Evolutionary conservation across 2,329 filamentous ascomycete genomes (phyloP).

Genomic region (Botryotinia globosa): DNA sequence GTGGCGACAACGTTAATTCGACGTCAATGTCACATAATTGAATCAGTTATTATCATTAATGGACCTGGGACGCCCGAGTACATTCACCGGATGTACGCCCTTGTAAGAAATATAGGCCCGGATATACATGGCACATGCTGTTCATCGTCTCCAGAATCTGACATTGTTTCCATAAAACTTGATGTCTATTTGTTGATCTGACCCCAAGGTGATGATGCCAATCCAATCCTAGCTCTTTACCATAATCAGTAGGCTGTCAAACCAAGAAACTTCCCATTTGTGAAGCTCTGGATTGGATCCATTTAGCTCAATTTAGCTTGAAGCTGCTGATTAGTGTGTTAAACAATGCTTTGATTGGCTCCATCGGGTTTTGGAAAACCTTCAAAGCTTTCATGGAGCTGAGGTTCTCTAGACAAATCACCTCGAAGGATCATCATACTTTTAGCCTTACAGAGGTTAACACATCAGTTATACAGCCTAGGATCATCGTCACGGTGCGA

Average conservation of each 20-base stretch:
- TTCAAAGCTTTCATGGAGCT: not conserved
- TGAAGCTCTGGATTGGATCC: not conserved
- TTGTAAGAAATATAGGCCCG: not conserved
- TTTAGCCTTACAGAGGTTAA: not conserved
- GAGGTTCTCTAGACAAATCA: not conserved
- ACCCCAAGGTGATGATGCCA: not conserved
- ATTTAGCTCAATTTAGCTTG: not conserved
- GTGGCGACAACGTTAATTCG: constrained; percentile 2
- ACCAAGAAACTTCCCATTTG: not conserved
- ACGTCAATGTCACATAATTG: not conserved
- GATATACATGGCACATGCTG: not conserved
- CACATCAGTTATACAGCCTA: not conserved
- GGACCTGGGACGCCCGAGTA: not conserved
- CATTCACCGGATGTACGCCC: not conserved
- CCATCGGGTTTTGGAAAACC: not conserved
- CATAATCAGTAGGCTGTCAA: not conserved
- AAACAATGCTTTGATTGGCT: not conserved
- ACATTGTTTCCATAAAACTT: not conserved
- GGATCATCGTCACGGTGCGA: not conserved
- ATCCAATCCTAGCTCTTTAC: not conserved
- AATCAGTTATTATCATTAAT: not conserved
- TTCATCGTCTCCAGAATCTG: not conserved
- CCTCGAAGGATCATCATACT: not conserved
- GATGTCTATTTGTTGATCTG: not conserved
- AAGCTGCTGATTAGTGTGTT: not conserved